Percentiles rank a stretch among this genome's conserved stretches.
Evolutionary conservation across 1,139 yeast species (phyloP).

Genomic region (Lodderomyces orthopsilosis): DNA sequence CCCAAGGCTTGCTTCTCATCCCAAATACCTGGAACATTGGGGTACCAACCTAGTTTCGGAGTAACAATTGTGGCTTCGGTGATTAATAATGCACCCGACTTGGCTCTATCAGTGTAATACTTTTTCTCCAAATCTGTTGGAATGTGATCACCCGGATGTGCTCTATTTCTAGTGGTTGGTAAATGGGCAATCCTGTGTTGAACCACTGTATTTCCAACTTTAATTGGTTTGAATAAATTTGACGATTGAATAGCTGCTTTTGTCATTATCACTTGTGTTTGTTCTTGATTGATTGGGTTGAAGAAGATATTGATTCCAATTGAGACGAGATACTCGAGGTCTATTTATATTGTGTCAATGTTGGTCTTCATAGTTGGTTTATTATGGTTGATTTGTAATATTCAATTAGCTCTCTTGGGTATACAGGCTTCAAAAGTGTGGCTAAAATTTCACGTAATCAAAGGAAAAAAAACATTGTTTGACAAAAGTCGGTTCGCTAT

Average conservation of each 20-base stretch:
- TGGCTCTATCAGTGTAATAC: constrained; percentile 55
- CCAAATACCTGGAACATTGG: constrained; percentile 55
- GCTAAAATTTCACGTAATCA: too few species aligned
- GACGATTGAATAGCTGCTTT: constrained; percentile 12
- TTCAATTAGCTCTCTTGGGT: too few species aligned
- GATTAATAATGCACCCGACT: constrained; percentile 50
- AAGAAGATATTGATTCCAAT: too few species aligned
- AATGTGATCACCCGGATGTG: constrained; percentile 35
- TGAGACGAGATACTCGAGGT: too few species aligned
- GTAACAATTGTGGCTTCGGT: constrained; percentile 36
- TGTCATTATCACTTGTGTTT: constrained; percentile 10
- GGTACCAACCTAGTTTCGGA: constrained; percentile 34
- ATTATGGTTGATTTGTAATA: background rate
- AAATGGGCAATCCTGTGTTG: constrained; percentile 48
- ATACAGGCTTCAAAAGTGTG: too few species aligned
- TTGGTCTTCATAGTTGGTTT: too few species aligned
- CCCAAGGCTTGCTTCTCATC: constrained; percentile 43
- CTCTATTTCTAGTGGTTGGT: constrained; percentile 56
- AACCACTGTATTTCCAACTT: constrained; percentile 38
- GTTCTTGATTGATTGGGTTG: background rate
- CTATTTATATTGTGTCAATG: background rate
- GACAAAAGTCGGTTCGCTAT: too few species aligned
- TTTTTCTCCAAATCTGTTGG: constrained; percentile 48
- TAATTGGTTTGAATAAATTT: constrained; percentile 48
- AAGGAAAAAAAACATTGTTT: too few species aligned